A percentile compares a stretch with the other conserved stretches of the same genome.
Conservation (phyloP, 177 flowering plant genomes). For the Tripterygium wilfordii region DNA sequence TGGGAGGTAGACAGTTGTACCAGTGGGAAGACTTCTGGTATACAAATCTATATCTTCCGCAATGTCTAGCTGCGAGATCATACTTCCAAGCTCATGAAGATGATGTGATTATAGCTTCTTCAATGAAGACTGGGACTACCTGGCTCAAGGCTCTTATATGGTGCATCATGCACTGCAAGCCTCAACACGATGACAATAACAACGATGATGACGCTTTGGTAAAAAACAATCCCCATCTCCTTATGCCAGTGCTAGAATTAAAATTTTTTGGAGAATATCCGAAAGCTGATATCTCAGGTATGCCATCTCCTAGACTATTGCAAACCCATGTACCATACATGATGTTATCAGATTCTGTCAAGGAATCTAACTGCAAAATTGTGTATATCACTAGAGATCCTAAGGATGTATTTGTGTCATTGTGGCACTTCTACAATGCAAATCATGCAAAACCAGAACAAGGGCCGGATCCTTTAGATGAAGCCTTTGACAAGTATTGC, state of each 20-base stretch:
- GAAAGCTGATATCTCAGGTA: too few relatives aligned
- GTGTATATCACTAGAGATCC: too few relatives aligned
- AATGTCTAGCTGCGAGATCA: background rate
- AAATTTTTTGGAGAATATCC: too few relatives aligned
- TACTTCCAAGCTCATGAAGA: background rate
- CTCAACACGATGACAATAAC: too few relatives aligned
- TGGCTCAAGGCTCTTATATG: too few relatives aligned
- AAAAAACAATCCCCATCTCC: too few relatives aligned
- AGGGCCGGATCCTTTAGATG: constrained; percentile 12
- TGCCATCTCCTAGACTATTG: constrained; percentile 18
- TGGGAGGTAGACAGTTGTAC: background rate
- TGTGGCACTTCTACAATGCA: constrained; percentile 19
- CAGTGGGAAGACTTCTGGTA: background rate
- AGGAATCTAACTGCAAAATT: too few relatives aligned
- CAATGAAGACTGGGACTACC: too few relatives aligned
- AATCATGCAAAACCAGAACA: constrained; percentile 2
- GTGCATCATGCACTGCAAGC: too few relatives aligned
- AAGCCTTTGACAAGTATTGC: constrained; percentile 31
- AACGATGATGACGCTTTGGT: too few relatives aligned
- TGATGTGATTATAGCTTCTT: background rate
- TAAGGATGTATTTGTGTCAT: constrained; percentile 20
- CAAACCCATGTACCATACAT: constrained; percentile 27
- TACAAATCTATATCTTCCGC: background rate
- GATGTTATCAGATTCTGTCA: constrained; percentile 6
- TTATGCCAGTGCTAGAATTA: too few relatives aligned